These are phyloP conservation scores for Penicillium olsonii DNA, from an alignment of 2,329 filamentous ascomycete genomes.

Conservation along the genomic window DNA sequence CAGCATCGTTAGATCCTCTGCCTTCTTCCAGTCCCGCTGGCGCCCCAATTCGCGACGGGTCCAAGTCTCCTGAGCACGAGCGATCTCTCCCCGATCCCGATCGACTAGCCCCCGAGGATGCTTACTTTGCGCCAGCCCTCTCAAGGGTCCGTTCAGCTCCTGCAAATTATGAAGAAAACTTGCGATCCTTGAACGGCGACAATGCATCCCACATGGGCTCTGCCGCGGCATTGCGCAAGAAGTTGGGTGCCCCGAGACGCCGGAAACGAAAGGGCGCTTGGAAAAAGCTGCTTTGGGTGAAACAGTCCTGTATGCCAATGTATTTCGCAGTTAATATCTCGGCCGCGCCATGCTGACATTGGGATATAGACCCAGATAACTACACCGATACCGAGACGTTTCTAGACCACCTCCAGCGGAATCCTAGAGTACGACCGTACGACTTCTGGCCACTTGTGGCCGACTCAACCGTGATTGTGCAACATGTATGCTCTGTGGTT, in stretches of 20 bases:
- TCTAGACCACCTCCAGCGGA: conserved; percentile 90
- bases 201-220: conserved; percentile 42
- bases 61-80: conserved; percentile 38
- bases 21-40: conserved; percentile 50
- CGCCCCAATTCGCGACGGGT: conserved; percentile 44
- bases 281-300: conserved; percentile 98
- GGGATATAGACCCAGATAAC: conserved; percentile 80
- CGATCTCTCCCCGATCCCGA: conserved; percentile 59
- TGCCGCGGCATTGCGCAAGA: conserved; percentile 47
- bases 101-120: conserved; percentile 81
- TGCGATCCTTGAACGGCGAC: conserved; percentile 39
- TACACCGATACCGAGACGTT: conserved; percentile 98
- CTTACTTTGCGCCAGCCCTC: conserved; percentile 66
- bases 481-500: conserved; percentile 91
- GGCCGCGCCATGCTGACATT: conserved; percentile 1
- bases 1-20: conserved; percentile 37
- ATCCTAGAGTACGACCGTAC: conserved; percentile 89
- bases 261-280: conserved; percentile 72
- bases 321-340: neutral
- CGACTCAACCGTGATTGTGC: conserved; percentile 93
- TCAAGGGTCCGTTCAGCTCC: conserved; percentile 52
- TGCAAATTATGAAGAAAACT: conserved; percentile 39
- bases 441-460: conserved; percentile 97
- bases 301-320: conserved; percentile 74
- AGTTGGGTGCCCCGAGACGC: conserved; percentile 62